Conservation (phyloP, 208 protist genomes). For the Leishmania braziliensis region DNA sequence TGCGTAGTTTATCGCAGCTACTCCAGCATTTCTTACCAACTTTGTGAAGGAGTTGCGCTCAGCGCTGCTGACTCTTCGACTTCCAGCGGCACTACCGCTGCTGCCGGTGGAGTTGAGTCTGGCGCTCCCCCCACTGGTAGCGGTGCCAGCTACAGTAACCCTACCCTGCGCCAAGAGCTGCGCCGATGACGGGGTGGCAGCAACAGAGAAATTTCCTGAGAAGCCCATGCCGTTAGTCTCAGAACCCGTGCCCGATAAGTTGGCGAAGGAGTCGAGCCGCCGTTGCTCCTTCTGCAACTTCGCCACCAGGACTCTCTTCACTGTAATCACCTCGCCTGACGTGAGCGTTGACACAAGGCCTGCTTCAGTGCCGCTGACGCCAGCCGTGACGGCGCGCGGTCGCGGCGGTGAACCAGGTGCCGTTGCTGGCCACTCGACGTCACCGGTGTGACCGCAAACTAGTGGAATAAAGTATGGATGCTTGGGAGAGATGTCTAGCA, state of each 20-base stretch:
- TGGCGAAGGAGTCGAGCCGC: neutral
- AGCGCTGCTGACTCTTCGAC: neutral
- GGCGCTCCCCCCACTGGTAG: neutral
- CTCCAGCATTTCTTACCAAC: slow-evolving; percentile 8
- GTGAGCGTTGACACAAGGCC: slow-evolving; percentile 3
- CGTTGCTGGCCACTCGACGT: slow-evolving; percentile 14
- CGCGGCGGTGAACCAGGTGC: slow-evolving; percentile 14
- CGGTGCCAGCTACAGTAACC: neutral
- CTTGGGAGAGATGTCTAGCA: slow-evolving; percentile 58
- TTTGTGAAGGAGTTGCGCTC: slow-evolving; percentile 10
- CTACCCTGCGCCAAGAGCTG: slow-evolving; percentile 23
- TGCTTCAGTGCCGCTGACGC: neutral
- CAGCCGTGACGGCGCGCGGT: neutral
- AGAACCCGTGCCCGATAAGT: neutral
- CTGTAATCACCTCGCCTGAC: slow-evolving; percentile 21
- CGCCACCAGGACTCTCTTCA: slow-evolving; percentile 36
- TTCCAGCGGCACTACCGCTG: neutral
- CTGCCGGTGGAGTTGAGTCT: neutral
- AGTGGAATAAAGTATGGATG: slow-evolving; percentile 69
- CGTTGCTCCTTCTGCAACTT: slow-evolving; percentile 58
- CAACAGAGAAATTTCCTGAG: neutral
- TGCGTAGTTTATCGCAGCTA: neutral
- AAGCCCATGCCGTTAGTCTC: neutral
- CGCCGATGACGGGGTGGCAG: slow-evolving; percentile 7
- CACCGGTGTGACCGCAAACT: slow-evolving; percentile 34